Evolutionary conservation across 441 rosid species (phyloP).

Genomic region (Pelargonium cotyledonis): DNA sequence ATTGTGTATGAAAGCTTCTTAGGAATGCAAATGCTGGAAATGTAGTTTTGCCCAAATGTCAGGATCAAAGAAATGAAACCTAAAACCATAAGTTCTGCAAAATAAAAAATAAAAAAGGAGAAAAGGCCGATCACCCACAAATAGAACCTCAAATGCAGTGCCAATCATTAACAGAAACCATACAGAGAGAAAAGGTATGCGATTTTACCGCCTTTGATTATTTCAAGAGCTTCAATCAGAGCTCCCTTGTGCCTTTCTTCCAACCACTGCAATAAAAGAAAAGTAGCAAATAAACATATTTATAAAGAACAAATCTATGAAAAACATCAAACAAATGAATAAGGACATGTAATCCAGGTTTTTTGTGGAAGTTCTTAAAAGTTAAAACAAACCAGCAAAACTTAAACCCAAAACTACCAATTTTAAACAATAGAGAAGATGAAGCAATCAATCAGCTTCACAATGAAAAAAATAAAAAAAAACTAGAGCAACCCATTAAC

Average conservation of each 20-base stretch:
- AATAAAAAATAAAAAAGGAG: neutral
- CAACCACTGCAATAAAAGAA: neutral
- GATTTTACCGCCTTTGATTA: constrained; percentile 4
- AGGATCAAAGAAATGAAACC: constrained; percentile 82
- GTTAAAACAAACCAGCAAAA: too few relatives aligned
- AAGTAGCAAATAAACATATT: neutral
- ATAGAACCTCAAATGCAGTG: too few relatives aligned
- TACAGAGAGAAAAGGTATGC: neutral
- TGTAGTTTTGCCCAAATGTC: constrained; percentile 72
- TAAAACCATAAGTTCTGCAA: constrained; percentile 86
- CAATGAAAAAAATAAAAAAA: too few relatives aligned
- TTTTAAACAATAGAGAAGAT: too few relatives aligned
- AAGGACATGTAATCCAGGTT: too few relatives aligned
- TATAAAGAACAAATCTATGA: too few relatives aligned
- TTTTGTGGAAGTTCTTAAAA: too few relatives aligned
- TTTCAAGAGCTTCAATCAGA: neutral
- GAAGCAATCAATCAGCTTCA: too few relatives aligned
- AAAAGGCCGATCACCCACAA: too few relatives aligned
- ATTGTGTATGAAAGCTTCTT: constrained; percentile 46
- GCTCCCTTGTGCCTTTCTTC: neutral
- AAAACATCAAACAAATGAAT: too few relatives aligned
- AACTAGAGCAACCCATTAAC: neutral
- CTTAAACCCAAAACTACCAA: too few relatives aligned
- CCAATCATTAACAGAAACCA: neutral
- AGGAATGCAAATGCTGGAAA: constrained; percentile 54